Evolutionary conservation across 495 filamentous ascomycete species (phyloP).

Genomic region (Penicillium bialowiezense): DNA sequence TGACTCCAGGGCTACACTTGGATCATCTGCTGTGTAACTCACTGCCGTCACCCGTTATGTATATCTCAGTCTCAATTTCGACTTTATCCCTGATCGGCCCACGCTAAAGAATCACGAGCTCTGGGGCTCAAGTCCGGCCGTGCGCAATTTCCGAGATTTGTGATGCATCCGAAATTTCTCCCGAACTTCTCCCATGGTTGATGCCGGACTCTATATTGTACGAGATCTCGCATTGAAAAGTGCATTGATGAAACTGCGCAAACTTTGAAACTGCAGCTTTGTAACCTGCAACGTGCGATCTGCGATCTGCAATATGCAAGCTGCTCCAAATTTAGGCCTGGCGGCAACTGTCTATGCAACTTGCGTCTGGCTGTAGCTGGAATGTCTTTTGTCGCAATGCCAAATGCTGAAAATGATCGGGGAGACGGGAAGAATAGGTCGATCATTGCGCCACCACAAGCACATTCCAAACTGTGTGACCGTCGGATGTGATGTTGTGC

Average conservation of each 20-base stretch:
- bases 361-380: conserved; percentile 6
- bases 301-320: not conserved
- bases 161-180: not conserved
- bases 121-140: not conserved
- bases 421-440: not conserved
- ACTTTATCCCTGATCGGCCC: not conserved
- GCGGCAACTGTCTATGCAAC: no score
- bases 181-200: not conserved
- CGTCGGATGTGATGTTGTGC: conserved; percentile 10
- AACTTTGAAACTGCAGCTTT: not conserved
- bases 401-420: not conserved
- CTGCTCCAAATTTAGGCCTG: not conserved
- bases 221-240: no score
- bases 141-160: conserved; percentile 4
- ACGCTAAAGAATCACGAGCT: not conserved
- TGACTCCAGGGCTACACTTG: no score
- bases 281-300: no score
- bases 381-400: conserved; percentile 17
- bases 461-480: conserved; percentile 9
- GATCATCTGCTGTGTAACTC: no score
- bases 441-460: not conserved
- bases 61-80: conserved; percentile 8
- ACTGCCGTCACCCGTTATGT: conserved; percentile 17
- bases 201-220: no score
- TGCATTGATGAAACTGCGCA: not conserved